phyloP scores from a whole-genome alignment of 805 yeast genomes.

The Sugiyamaella qingdaonensis region DNA sequence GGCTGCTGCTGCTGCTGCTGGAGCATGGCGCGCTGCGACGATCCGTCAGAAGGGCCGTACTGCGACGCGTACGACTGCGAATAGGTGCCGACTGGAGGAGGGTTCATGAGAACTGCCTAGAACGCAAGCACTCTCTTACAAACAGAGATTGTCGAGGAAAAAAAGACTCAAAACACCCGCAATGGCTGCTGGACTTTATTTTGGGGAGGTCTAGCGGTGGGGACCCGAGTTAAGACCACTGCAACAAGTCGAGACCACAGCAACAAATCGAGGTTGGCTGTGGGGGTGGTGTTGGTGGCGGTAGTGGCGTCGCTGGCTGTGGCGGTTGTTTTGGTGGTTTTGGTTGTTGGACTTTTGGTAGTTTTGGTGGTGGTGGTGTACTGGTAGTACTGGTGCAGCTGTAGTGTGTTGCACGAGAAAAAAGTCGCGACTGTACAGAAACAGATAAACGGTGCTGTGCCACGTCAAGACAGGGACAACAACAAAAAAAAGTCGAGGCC shows the following conservation, averaged over 20 bases:
- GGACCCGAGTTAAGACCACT: not conserved
- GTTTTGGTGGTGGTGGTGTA: no score
- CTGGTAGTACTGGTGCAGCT: no score
- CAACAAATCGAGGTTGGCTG: no score
- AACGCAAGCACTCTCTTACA: not conserved
- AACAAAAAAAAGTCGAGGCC: not conserved
- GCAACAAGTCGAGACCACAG: not conserved
- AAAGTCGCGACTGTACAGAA: not conserved
- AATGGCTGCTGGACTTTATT: not conserved
- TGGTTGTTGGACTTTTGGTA: no score
- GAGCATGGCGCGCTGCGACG: slow-evolving; percentile 4
- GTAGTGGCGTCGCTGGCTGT: no score
- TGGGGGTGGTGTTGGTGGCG: no score
- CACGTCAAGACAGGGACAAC: not conserved
- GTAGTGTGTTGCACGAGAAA: not conserved
- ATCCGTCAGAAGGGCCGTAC: slow-evolving; percentile 8
- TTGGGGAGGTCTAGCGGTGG: not conserved
- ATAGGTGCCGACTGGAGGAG: slow-evolving; percentile 9
- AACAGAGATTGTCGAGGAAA: not conserved
- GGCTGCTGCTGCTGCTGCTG: slow-evolving; percentile 8
- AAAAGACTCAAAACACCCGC: not conserved
- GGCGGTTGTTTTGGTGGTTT: no score
- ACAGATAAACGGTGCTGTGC: not conserved
- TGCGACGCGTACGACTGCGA: slow-evolving; percentile 9
- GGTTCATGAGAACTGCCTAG: slow-evolving; percentile 7